phyloP scores from a whole-genome alignment of 1,284 basidiomycete genomes.

The Peniophora sp. region DNA sequence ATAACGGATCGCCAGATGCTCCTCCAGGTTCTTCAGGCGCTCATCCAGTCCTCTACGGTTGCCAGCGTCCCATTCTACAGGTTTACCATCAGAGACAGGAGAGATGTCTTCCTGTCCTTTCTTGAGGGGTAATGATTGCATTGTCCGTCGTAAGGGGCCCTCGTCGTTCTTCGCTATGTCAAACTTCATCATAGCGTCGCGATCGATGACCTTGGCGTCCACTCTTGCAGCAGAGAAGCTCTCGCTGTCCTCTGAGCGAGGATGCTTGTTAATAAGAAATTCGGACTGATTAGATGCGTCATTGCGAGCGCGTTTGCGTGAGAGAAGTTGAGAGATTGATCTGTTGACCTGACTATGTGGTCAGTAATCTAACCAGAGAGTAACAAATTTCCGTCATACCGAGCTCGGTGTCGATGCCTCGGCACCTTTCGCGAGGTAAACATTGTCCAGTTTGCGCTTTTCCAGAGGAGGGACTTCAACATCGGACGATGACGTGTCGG shows the following conservation, averaged over 20 bases:
- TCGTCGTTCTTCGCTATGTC: slow-evolving; percentile 76
- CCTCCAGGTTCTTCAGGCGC: slow-evolving; percentile 55
- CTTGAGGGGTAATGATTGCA: slow-evolving; percentile 19
- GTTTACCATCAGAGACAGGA: no score
- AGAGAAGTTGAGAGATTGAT: slow-evolving; percentile 62
- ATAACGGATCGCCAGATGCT: slow-evolving; percentile 63
- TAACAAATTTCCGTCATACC: slow-evolving; percentile 29
- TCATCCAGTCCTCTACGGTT: slow-evolving; percentile 54
- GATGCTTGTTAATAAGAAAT: slow-evolving; percentile 56
- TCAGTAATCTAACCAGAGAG: neutral
- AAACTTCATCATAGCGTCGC: slow-evolving; percentile 74
- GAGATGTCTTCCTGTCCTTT: slow-evolving; percentile 9
- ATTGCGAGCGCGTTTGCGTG: slow-evolving; percentile 59
- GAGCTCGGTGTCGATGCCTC: slow-evolving; percentile 46
- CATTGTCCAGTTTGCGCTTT: slow-evolving; percentile 57
- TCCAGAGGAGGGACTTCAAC: slow-evolving; percentile 30
- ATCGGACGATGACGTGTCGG: no score
- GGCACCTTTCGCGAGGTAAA: slow-evolving; percentile 35
- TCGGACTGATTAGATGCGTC: slow-evolving; percentile 68
- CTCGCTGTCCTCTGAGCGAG: slow-evolving; percentile 18
- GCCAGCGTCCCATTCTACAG: slow-evolving; percentile 25
- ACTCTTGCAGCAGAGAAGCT: slow-evolving; percentile 57
- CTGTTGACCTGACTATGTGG: slow-evolving; percentile 68
- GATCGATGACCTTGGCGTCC: slow-evolving; percentile 60
- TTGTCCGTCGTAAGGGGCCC: slow-evolving; percentile 59